Evolutionary conservation across 306 rosid species (phyloP).

Genomic region (Begonia peltatifolia): DNA sequence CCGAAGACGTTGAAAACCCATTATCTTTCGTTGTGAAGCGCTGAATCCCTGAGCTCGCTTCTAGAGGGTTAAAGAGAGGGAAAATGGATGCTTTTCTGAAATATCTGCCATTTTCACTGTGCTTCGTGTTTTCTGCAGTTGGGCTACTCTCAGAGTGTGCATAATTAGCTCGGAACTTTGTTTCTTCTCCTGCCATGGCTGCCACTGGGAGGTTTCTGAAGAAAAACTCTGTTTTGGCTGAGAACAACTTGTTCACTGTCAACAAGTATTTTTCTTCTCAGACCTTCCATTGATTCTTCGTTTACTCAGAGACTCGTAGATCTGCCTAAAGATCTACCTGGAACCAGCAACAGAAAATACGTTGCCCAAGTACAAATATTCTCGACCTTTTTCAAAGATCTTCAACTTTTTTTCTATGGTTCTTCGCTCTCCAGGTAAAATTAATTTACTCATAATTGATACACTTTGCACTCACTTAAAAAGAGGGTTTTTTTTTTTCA

Average conservation of each 20-base stretch:
- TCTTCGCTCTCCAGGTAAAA: too few relatives aligned
- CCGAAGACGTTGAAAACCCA: too few relatives aligned
- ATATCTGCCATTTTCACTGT: too few relatives aligned
- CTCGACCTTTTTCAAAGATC: not conserved
- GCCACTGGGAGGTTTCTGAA: constrained; percentile 25
- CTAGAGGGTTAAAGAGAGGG: too few relatives aligned
- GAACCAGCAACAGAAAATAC: constrained; percentile 49
- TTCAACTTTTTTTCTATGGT: not conserved
- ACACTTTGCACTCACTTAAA: too few relatives aligned
- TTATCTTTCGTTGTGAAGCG: too few relatives aligned
- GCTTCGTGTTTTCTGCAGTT: not conserved
- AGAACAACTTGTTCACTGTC: constrained; percentile 4
- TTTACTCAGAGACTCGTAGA: constrained; percentile 59
- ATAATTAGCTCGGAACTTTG: too few relatives aligned
- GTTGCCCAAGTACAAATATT: constrained; percentile 41
- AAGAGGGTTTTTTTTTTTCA: too few relatives aligned
- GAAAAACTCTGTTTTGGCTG: constrained; percentile 16
- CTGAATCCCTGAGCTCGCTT: too few relatives aligned
- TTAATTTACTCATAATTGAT: too few relatives aligned
- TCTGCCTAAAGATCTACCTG: constrained; percentile 76
- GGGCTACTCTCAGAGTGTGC: too few relatives aligned
- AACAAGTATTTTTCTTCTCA: constrained; percentile 31
- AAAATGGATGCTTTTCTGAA: too few relatives aligned
- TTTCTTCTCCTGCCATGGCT: constrained; percentile 37
- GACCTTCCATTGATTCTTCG: constrained; percentile 24